Base-by-base conservation (phyloP, 2,329 filamentous ascomycete species). In the Aotearoamyces nothofagi region DNA sequence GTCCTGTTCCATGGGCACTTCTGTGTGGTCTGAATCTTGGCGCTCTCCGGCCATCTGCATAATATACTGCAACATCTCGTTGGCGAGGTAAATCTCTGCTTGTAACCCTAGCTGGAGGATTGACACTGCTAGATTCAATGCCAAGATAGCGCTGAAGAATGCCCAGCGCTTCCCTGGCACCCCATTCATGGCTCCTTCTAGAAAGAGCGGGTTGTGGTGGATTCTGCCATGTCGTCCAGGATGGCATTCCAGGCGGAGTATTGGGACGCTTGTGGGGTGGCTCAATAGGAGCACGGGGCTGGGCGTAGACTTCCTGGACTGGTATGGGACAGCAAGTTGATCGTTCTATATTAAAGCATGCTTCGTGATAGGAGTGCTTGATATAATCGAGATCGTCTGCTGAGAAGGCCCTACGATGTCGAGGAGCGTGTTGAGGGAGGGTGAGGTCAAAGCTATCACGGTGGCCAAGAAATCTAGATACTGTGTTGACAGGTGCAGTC, bases 371-470 rank as follows among this genome's bases (percentile, higher is more conserved):
- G 7, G 40, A 41, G 17, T 29, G 14, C 15, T 53, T 46, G 14
- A 54, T 42, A 9, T 46, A 37, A 13, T 30, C 30, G 9, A 50
- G 22, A 33, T 55, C 52, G 31, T 51, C 45, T 3, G 50, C 30
- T 32, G 47, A 52, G 35, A 54, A 52, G n/a, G 52, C 52, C 5
- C 39, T 35, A 26, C 45, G 47, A 9, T 45, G 43, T 11, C 46
- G 46, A 7, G 49, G 44, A 17, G 26, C 14, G 41, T 43, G n/a
- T 33, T 15, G 9, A 41, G 12, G n/a, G 27, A 23, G 24, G 27
- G 6, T 30, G 11, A 48, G 43, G 7, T 20, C 27, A 43, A 50
- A 31, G 39, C 42, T 44, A 29, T 46, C 39, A 9, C 38, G 37
- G 17, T 45, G 42, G n/a, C 30, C 25, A n/a, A 45, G 32, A 43